Evolutionary conservation across 768 basidiomycete genomes (phyloP), one percentile per base, ranked within the genome.

Genomic region (Bullera alba): DNA sequence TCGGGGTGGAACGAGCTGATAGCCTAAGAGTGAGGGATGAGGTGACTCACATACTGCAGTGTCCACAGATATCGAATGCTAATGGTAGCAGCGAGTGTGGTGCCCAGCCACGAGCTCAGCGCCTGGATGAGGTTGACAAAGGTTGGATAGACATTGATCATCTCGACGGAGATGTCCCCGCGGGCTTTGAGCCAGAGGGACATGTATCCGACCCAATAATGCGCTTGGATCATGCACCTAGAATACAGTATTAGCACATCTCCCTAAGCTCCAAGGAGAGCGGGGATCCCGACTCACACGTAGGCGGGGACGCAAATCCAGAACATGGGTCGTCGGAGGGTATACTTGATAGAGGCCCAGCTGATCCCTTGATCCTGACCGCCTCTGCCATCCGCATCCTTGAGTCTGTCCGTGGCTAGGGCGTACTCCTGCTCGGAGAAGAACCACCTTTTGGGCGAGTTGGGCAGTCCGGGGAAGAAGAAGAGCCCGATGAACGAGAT

Each of bases 71-170:
- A 32, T 17, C 36, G 28, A 2, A 60, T 25, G 27, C 45, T 38
- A 1, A 60, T 19, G 3, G 42, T 35, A 0, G 49, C 58, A 15
- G 64, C 64, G 23, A 66, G 36, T 14, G 64, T 60, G 10, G 64
- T 63, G 1, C 64, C 64, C 19, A 66, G 48, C 60, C 60, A 63
- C 5, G 57, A 59, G 1, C 57, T 51, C 10, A 61, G 22, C 2
- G 66, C 66, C 16, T 50, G 36, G 38, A 63, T 36, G 26, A 68
- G 46, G 43, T 61, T 57, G 50, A 68, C 51, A 42, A 65, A 63
- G 2, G 66, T 68, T 10, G 66, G 66, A 0, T 57, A 39, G 54
- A 65, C 53, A 48, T 62, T 68, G 51, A 63, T 50, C 12, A 63
- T 42, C 32, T 45, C 41, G 38, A 64, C 48, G 12, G 57, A 51